Conservation (phyloP, 1,284 basidiomycete genomes). For the Xanthoconium separans region DNA sequence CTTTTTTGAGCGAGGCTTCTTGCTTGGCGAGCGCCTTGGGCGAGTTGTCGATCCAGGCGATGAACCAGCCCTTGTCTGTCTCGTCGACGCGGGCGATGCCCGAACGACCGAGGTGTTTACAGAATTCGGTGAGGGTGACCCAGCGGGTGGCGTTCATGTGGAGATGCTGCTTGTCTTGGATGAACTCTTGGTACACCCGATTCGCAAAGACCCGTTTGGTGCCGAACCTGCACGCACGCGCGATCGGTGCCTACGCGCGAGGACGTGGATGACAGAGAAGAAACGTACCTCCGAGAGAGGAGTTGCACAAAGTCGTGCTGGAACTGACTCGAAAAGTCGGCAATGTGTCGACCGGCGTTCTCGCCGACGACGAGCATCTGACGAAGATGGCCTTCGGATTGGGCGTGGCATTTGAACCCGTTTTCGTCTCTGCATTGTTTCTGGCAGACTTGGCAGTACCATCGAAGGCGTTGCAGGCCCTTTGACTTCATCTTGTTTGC, state of each 20-base stretch:
- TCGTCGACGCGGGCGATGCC: conserved; percentile 94
- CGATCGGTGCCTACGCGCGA: background rate
- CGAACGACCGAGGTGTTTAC: conserved; percentile 85
- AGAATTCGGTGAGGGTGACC: conserved; percentile 95
- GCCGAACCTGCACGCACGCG: conserved; percentile 62
- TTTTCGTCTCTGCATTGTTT: conserved; percentile 97
- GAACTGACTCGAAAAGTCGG: conserved; percentile 88
- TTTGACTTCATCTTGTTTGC: conserved; percentile 97
- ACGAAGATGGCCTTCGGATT: conserved; percentile 86
- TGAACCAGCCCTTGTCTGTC: conserved; percentile 96
- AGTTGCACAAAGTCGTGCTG: conserved; percentile 90
- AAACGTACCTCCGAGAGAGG: conserved; percentile 69
- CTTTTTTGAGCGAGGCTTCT: conserved; percentile 90
- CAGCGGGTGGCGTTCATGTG: conserved; percentile 99
- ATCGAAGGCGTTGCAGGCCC: conserved; percentile 87
- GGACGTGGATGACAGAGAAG: background rate
- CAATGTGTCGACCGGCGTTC: conserved; percentile 87
- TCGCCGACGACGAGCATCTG: conserved; percentile 97
- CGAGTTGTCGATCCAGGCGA: conserved; percentile 95
- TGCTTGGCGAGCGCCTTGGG: conserved; percentile 90
- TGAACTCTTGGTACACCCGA: conserved; percentile 97
- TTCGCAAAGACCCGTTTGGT: conserved; percentile 95
- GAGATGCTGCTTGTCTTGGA: conserved; percentile 90
- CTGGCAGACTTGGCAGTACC: conserved; percentile 97
- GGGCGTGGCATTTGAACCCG: conserved; percentile 91